phyloP scores from a whole-genome alignment of 2,329 filamentous ascomycete genomes.

The Remersonia thermophila region DNA sequence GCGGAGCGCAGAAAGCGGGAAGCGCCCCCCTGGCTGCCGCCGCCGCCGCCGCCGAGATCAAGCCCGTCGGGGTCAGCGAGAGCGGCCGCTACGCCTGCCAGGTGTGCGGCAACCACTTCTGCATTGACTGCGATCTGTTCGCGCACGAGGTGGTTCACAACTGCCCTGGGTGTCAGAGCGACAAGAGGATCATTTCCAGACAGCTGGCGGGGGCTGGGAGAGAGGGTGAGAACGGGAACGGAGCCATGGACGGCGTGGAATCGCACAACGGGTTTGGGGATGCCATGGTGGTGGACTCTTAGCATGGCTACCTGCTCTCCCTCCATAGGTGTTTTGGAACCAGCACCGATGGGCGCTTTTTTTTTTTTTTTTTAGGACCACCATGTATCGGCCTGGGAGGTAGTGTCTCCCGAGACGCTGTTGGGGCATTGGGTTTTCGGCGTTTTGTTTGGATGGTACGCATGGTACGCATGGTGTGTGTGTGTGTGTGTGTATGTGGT shows the following conservation, averaged over 20 bases:
- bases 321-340: too few relatives aligned
- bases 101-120: constrained; percentile 83
- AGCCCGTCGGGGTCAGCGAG: constrained; percentile 56
- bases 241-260: constrained; percentile 5
- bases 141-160: constrained; percentile 92
- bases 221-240: constrained; percentile 9
- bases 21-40: background rate
- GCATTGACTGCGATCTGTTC: constrained; percentile 95
- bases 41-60: constrained; percentile 24
- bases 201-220: constrained; percentile 3
- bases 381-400: too few relatives aligned
- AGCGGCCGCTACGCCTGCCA: constrained; percentile 81
- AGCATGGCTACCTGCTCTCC: too few relatives aligned
- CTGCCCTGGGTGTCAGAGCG: constrained; percentile 74
- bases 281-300: constrained; percentile 34
- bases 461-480: too few relatives aligned
- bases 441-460: background rate
- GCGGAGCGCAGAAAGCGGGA: constrained; percentile 6
- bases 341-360: too few relatives aligned
- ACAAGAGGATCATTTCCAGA: constrained; percentile 20
- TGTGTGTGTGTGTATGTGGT: too few relatives aligned
- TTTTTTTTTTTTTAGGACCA: too few relatives aligned
- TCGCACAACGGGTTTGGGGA: constrained; percentile 17
- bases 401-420: background rate
- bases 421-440: background rate